These are phyloP conservation scores for Alternaria sp. DNA, from an alignment of 2,329 filamentous ascomycete species.

Conservation along the genomic window DNA sequence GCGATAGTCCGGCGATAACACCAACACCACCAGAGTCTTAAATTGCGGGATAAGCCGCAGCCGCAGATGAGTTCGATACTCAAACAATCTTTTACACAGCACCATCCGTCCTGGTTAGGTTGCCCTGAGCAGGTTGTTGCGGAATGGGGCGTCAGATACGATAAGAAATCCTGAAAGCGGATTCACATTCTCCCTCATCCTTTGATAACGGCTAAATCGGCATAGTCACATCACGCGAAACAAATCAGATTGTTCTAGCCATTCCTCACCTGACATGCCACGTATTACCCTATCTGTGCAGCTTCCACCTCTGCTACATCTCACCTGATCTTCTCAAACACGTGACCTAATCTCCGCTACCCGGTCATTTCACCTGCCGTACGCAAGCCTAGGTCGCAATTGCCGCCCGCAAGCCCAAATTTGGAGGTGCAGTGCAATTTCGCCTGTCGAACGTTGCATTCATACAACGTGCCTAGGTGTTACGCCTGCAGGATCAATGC, in stretches of 20 bases:
- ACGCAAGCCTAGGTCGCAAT: not conserved
- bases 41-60: constrained; percentile 17
- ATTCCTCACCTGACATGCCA: constrained; percentile 9
- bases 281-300: constrained; percentile 5
- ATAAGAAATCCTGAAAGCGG: constrained; percentile 1
- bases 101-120: not conserved
- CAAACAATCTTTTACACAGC: not conserved
- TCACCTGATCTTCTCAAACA: not conserved
- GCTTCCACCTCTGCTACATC: constrained; percentile 1
- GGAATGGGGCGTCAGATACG: constrained; percentile 1
- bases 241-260: constrained; percentile 11
- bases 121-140: constrained; percentile 1
- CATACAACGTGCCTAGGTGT: constrained; percentile 31
- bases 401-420: constrained; percentile 4
- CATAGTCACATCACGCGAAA: constrained; percentile 12
- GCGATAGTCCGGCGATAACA: constrained; percentile 17
- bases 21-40: constrained; percentile 4
- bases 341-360: not conserved
- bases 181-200: not conserved
- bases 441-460: constrained; percentile 9
- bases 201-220: constrained; percentile 18
- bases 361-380: constrained; percentile 7
- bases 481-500: constrained; percentile 31
- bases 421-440: constrained; percentile 11
- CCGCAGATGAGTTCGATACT: constrained; percentile 6